These are phyloP conservation scores for Teratosphaeria nubilosa DNA, from an alignment of 2,329 filamentous ascomycete genomes.

Conservation along the genomic window DNA sequence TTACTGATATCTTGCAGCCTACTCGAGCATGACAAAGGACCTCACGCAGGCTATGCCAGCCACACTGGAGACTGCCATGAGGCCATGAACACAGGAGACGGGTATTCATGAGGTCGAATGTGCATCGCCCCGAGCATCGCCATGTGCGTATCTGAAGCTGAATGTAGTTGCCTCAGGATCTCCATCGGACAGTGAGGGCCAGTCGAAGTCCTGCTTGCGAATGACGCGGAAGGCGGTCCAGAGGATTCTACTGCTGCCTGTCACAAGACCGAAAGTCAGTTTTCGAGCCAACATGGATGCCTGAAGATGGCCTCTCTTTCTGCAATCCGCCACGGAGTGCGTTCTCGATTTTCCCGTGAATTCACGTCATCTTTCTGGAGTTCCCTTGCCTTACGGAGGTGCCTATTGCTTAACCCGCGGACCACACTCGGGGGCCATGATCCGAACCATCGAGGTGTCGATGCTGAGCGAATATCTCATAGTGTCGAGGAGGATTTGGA, in stretches of 20 bases:
- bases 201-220: not conserved
- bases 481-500: not conserved
- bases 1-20: not conserved
- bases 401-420: not conserved
- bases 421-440: not conserved
- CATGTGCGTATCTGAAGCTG: not conserved
- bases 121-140: not conserved
- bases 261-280: not conserved
- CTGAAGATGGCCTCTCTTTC: not conserved
- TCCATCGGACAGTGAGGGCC: not conserved
- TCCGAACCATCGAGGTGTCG: not conserved
- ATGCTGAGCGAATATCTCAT: not conserved
- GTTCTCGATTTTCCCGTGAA: not conserved
- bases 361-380: not conserved
- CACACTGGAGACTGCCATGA: not conserved
- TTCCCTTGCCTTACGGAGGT: not conserved
- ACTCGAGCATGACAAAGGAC: not conserved
- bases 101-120: not conserved
- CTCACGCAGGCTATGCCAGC: not conserved
- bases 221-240: not conserved
- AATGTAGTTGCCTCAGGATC: not conserved
- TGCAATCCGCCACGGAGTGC: not conserved
- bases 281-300: not conserved
- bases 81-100: not conserved
- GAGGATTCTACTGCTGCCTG: not conserved